These are phyloP conservation scores for Podospora pseudocomata DNA, from an alignment of 495 filamentous ascomycete species.

Conservation along the genomic window DNA sequence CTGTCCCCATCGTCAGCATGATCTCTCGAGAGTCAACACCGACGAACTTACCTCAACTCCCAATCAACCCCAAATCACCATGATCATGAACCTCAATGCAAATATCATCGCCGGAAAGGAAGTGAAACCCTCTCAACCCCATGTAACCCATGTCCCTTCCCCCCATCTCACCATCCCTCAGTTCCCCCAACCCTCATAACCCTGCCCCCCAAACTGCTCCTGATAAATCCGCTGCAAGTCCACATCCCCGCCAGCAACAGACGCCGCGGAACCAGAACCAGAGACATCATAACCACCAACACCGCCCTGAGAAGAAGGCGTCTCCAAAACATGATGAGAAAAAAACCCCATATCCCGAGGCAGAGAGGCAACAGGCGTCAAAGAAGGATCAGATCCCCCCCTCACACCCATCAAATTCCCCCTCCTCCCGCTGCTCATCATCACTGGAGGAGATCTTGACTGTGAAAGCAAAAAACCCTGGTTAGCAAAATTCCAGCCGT, in stretches of 20 bases:
- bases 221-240: not conserved
- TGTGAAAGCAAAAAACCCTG: not conserved
- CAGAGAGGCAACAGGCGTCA: not conserved
- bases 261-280: not conserved
- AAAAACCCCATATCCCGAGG: too few species aligned
- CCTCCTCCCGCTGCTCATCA: not conserved
- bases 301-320: too few species aligned
- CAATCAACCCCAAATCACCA: not conserved
- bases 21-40: not conserved
- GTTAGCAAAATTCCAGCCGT: not conserved
- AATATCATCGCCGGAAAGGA: not conserved
- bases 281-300: not conserved
- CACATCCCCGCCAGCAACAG: not conserved
- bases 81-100: not conserved
- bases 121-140: not conserved
- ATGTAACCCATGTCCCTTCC: not conserved
- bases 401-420: not conserved
- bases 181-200: not conserved
- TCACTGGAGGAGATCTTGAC: not conserved
- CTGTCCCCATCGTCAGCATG: not conserved
- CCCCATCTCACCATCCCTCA: not conserved
- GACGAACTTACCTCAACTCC: not conserved
- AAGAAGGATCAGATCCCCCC: not conserved
- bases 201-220: not conserved
- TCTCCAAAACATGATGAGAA: not conserved